A percentile compares a stretch with the other conserved stretches of the same genome.
Conservation (phyloP, 2,329 filamentous ascomycete genomes). For the Talaromyces verruculosus region DNA sequence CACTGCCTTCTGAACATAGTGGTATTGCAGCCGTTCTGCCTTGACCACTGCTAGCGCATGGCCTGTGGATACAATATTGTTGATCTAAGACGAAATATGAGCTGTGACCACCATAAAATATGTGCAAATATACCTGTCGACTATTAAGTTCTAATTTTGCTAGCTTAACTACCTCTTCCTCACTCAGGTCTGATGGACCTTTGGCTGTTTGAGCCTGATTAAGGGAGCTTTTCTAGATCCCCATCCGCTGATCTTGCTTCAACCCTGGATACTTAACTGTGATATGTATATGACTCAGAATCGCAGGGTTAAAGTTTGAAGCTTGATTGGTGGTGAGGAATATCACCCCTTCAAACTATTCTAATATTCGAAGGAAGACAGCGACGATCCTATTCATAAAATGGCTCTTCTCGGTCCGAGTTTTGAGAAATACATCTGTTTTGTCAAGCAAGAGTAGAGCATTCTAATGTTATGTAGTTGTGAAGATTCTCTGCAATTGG, state of each 20-base stretch:
- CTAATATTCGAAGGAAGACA: slow-evolving; percentile 41
- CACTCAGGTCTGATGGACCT: no score
- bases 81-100: no score
- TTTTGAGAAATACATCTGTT: slow-evolving; percentile 3
- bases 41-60: no score
- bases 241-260: slow-evolving; percentile 13
- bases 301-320: slow-evolving; percentile 18
- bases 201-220: no score
- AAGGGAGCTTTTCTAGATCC: slow-evolving; percentile 4
- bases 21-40: no score
- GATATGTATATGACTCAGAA: slow-evolving; percentile 17
- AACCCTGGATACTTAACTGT: slow-evolving; percentile 3
- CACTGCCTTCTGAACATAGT: no score
- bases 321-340: slow-evolving; percentile 47
- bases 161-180: no score
- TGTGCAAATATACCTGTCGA: no score
- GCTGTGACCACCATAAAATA: no score
- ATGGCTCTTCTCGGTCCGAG: slow-evolving; percentile 10
- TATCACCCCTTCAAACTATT: slow-evolving; percentile 44
- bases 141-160: no score
- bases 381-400: slow-evolving; percentile 17
- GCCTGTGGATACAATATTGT: no score
- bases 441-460: slow-evolving; percentile 53
- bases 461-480: slow-evolving; percentile 38
- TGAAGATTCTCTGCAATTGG: slow-evolving; percentile 13